These are phyloP conservation scores for Sonneratia alba DNA, from an alignment of 345 rosid species.

Conservation along the genomic window DNA sequence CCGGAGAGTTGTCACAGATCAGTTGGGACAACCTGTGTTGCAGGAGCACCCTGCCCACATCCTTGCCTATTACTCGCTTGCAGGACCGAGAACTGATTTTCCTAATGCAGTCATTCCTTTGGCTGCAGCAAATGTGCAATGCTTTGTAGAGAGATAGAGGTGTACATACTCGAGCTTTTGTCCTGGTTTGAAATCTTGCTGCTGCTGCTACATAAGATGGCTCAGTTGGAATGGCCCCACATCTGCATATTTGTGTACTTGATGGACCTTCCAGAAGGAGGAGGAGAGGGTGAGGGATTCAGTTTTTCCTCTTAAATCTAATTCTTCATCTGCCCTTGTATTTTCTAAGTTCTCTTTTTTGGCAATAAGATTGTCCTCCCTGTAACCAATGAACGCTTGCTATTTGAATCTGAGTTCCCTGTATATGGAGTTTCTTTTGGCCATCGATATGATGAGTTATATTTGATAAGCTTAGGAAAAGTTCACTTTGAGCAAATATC, in stretches of 20 bases:
- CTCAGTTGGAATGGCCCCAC: neutral
- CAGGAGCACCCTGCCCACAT: conserved; percentile 74
- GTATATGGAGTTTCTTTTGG: conserved; percentile 1
- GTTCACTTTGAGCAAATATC: no score
- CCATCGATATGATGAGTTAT: no score
- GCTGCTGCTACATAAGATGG: neutral
- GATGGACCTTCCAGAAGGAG: neutral
- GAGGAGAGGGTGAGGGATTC: conserved; percentile 7
- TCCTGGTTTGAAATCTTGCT: neutral
- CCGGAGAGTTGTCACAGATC: conserved; percentile 22
- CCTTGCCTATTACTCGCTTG: conserved; percentile 88
- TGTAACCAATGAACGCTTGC: conserved; percentile 1
- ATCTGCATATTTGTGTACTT: no score
- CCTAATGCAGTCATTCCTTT: conserved; percentile 55
- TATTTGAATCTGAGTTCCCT: neutral
- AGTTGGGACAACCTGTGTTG: conserved; percentile 18
- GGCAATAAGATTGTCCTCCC: conserved; percentile 4
- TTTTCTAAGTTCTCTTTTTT: neutral
- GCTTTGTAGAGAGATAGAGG: conserved; percentile 14
- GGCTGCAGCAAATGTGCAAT: conserved; percentile 18
- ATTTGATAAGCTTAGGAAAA: no score
- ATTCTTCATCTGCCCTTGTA: conserved; percentile 1
- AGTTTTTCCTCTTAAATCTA: conserved; percentile 2
- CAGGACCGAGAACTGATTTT: conserved; percentile 80
- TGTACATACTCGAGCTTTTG: conserved; percentile 26